A percentile compares a stretch with the other conserved stretches of the same genome.
phyloP scores from a whole-genome alignment of 805 yeast species.

The Cyberlindnera sargentensis region DNA sequence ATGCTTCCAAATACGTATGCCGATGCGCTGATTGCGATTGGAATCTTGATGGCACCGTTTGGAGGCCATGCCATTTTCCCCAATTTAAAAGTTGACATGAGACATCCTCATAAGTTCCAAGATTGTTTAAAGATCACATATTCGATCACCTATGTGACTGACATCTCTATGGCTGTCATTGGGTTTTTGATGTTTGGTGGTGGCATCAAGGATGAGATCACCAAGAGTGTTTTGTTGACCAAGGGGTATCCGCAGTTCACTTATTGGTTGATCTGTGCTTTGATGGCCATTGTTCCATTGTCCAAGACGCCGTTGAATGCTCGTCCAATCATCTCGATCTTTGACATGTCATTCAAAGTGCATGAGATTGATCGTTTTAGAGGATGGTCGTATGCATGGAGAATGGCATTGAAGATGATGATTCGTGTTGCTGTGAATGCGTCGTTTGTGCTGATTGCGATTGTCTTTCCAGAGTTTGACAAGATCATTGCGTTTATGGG shows the following conservation, averaged over 20 bases:
- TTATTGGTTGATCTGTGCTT: slow-evolving; percentile 48
- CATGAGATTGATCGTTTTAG: slow-evolving; percentile 18
- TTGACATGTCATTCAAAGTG: slow-evolving; percentile 46
- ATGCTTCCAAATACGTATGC: slow-evolving; percentile 51
- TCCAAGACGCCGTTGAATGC: slow-evolving; percentile 82
- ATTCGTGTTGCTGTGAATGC: slow-evolving; percentile 43
- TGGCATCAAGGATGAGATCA: slow-evolving; percentile 62
- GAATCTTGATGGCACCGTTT: slow-evolving; percentile 72
- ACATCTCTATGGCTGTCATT: slow-evolving; percentile 53
- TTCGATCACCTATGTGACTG: slow-evolving; percentile 51
- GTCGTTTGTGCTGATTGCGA: slow-evolving; percentile 50
- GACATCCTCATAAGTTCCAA: slow-evolving; percentile 51
- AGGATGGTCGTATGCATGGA: slow-evolving; percentile 17
- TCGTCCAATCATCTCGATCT: slow-evolving; percentile 69
- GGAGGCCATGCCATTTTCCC: slow-evolving; percentile 84
- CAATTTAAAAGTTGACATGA: slow-evolving; percentile 64
- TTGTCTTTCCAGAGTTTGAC: slow-evolving; percentile 72
- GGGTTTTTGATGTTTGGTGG: slow-evolving; percentile 82
- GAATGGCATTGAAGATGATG: slow-evolving; percentile 8
- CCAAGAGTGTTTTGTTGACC: slow-evolving; percentile 63
- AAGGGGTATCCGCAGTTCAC: slow-evolving; percentile 62
- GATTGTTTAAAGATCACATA: slow-evolving; percentile 52
- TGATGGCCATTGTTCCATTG: slow-evolving; percentile 77
- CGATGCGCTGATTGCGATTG: slow-evolving; percentile 53
- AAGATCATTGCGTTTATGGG: slow-evolving; percentile 77